These are phyloP conservation scores for Emmonsia crescens DNA, from an alignment of 2,329 filamentous ascomycete genomes.

Conservation along the genomic window DNA sequence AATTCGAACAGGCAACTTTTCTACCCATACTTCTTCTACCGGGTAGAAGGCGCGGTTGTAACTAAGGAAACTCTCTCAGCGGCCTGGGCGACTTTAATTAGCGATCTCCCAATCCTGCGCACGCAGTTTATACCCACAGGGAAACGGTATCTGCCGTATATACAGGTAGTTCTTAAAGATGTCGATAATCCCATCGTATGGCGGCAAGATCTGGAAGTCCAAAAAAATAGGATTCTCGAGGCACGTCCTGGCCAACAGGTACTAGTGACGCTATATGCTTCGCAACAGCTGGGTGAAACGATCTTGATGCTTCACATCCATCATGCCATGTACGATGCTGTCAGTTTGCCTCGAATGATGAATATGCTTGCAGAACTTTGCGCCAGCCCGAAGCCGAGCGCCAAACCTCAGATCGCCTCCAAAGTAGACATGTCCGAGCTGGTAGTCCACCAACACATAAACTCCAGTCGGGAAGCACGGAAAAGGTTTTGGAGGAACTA, in stretches of 20 bases:
- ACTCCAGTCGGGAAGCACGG: conserved; percentile 20
- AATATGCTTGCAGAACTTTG: conserved; percentile 39
- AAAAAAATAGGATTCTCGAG: conserved; percentile 12
- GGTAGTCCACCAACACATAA: conserved; percentile 25
- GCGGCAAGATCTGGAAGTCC: conserved; percentile 11
- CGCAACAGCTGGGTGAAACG: conserved; percentile 22
- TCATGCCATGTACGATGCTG: conserved; percentile 78
- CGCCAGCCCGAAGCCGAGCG: conserved; percentile 16
- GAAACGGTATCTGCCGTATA: conserved; percentile 39
- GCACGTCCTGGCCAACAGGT: conserved; percentile 12
- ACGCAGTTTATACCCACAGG: conserved; percentile 52
- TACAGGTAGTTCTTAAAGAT: conserved; percentile 51
- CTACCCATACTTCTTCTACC: conserved; percentile 60
- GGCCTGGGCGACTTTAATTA: conserved; percentile 53
- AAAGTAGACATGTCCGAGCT: conserved; percentile 32
- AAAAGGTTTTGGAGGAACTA: conserved; percentile 38
- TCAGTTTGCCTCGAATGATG: conserved; percentile 60
- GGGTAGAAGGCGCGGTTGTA: conserved; percentile 32
- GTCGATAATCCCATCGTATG: conserved; percentile 25
- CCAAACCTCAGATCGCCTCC: conserved; percentile 6
- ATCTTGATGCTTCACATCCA: conserved; percentile 53
- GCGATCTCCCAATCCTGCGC: conserved; percentile 53
- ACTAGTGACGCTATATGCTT: conserved; percentile 27
- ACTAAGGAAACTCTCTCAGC: conserved; percentile 34
- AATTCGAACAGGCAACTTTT: conserved; percentile 57